Conservation (phyloP, 805 yeast genomes). For the Candida oleophila region DNA sequence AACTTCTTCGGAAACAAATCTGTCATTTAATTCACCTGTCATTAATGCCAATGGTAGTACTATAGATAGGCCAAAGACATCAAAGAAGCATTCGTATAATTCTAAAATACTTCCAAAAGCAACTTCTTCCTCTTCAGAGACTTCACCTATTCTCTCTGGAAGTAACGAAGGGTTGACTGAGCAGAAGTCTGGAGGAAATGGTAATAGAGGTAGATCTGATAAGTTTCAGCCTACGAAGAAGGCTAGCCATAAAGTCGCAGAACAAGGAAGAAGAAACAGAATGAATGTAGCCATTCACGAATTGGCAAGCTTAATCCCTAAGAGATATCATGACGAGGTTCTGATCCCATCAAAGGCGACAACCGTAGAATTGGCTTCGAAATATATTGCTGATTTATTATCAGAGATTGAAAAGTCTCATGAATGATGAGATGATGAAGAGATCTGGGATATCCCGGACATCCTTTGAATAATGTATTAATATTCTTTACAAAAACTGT, state of each 20-base stretch:
- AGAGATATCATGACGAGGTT: slow-evolving; percentile 53
- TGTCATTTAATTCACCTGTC: not conserved
- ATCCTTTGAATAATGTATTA: no score
- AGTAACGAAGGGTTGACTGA: not conserved
- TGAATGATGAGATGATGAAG: not conserved
- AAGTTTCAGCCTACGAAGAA: slow-evolving; percentile 44
- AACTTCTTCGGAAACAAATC: not conserved
- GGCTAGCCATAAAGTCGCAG: slow-evolving; percentile 86
- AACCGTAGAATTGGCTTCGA: slow-evolving; percentile 86
- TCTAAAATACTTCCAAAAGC: slow-evolving; percentile 6
- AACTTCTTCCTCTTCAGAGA: slow-evolving; percentile 5
- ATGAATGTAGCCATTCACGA: slow-evolving; percentile 86
- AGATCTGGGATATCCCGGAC: no score
- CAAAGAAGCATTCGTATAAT: slow-evolving; percentile 11
- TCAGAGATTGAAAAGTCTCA: slow-evolving; percentile 22
- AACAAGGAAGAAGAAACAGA: slow-evolving; percentile 92
- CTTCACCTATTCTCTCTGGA: slow-evolving; percentile 6
- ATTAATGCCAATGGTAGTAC: not conserved
- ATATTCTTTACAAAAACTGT: no score
- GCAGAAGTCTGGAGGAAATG: not conserved
- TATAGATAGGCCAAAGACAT: slow-evolving; percentile 6
- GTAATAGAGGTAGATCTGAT: not conserved
- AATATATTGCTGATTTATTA: slow-evolving; percentile 50
- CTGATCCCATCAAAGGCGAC: slow-evolving; percentile 86
- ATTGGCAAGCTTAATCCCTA: slow-evolving; percentile 66